Evolutionary conservation across 163 green algal genomes (phyloP), one percentile per base, ranked within the genome.

Genomic region (Coccomyxa subellipsoidea): DNA sequence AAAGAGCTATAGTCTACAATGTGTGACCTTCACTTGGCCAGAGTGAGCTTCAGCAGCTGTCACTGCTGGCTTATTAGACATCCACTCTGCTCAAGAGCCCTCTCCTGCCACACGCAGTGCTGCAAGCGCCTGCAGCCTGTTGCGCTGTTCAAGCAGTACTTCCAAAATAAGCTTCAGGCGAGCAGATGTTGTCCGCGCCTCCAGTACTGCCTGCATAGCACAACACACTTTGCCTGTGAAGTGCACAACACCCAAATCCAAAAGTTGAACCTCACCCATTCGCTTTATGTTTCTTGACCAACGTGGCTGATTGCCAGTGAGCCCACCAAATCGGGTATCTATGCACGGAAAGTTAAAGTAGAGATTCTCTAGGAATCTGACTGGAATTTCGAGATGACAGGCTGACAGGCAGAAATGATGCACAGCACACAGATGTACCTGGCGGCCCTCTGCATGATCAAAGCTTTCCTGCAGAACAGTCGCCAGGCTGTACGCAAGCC

Each of bases 201-300:
- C 84, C 75, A 88, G 76, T 29, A 78, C 54, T 1, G 84, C 81
- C 79, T 88, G 81, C 80, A 53, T 27, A 18, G 15, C 47, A 59
- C 47, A 5, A 8, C 23, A 27, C 0, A 12, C 1, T 18, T 18
- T 18, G 47, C 21, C 23, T 18, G 47, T 59, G 47, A 54, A 54
- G 8, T 54, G 8, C 40, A 8, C 40, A 54, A 54, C 40, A 54
- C 10, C 40, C 8, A 54, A 10, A 54, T 23, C 10, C 40, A 59
- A 12, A 35, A 18, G 1, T 18, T 12, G 12, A 66, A 12, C 47
- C 12, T 29, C 47, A 66, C 12, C 18, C 47, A 66, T 29, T 12
- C 47, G 12, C 18, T 66, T 18, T 66, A 12, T 66, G 47, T 18
- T 29, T 12, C 18, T 18, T 29, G 47, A 18, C 47, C 47, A 66